These are phyloP conservation scores for Crithidia bombi DNA, from an alignment of 208 protist species.

Conservation along the genomic window DNA sequence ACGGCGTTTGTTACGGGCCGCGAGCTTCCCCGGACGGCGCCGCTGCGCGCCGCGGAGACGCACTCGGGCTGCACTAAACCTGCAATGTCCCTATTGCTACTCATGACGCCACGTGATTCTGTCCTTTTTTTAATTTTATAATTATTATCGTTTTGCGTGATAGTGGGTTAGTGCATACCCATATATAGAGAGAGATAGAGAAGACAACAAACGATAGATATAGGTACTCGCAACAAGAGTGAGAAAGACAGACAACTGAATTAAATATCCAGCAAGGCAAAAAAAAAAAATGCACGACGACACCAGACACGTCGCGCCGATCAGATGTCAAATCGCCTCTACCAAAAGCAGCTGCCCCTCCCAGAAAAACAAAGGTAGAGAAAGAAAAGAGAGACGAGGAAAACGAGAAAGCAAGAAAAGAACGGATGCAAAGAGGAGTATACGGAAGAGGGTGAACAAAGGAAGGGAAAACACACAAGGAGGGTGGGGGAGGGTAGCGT, in stretches of 20 bases:
- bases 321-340: no score
- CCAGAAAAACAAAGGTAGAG: neutral
- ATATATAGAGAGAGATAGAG: neutral
- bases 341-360: neutral
- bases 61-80: no score
- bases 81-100: no score
- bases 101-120: no score
- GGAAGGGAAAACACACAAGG: neutral
- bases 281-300: neutral
- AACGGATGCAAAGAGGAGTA: neutral
- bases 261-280: neutral
- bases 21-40: no score
- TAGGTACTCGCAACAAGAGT: no score
- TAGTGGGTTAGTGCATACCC: no score
- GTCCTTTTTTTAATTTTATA: no score
- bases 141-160: no score
- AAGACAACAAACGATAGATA: no score
- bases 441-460: neutral
- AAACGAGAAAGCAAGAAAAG: neutral
- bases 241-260: neutral
- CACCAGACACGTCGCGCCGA: no score
- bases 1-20: neutral
- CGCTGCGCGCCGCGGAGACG: no score
- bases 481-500: neutral
- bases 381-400: neutral